Evolutionary conservation across 2,329 filamentous ascomycete genomes (phyloP), one percentile per base, ranked within the genome.

Genomic region (Alternaria sp.): DNA sequence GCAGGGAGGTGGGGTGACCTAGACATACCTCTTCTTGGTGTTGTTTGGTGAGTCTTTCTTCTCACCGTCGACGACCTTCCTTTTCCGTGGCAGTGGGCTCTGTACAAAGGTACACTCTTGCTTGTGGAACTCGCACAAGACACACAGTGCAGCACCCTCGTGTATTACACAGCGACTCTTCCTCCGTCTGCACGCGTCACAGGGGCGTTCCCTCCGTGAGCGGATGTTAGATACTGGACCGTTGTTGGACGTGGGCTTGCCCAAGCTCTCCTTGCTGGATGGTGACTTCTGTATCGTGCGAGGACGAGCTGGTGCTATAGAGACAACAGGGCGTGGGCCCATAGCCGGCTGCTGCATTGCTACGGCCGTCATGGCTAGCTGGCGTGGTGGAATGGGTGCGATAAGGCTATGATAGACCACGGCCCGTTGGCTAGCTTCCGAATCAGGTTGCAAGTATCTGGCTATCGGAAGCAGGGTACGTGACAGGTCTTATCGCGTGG

Each of bases 121-220:
- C 71, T 89, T 90, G 79, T 90, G 89, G 76, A 89, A 88, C 75
- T 92, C 89, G 79, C 92, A 96, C 64, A 92, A 84, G 64, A 92
- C 86, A 79, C 92, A 95, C 67, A 85, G 83, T 39, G 84, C 84
- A 69, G 91, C 88, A 66, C 90, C 90, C 76, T 94, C 91, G 74
- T 93, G 89, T 75, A 91, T 86, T 64, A 93, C 88, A 80, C 92
- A 95, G 79, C 89, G 89, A 72, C 87, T 88, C 77, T 91, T 91
- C 67, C 90, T 87, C 78, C 86, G 85, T 64, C 89, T 85, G 78
- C 92, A 95, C 61, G 90, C 87, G 81, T 93, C 90, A 79, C 79
- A 81, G 56, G 79, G 80, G 46, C 80, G 70, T 69, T 81, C 80
- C 62, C 78, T 73, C 34, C 79, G 68, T 53, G 78, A 75, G 55